Conservation (phyloP, 164 flowering plant genomes). For the Macadamia tetraphylla region DNA sequence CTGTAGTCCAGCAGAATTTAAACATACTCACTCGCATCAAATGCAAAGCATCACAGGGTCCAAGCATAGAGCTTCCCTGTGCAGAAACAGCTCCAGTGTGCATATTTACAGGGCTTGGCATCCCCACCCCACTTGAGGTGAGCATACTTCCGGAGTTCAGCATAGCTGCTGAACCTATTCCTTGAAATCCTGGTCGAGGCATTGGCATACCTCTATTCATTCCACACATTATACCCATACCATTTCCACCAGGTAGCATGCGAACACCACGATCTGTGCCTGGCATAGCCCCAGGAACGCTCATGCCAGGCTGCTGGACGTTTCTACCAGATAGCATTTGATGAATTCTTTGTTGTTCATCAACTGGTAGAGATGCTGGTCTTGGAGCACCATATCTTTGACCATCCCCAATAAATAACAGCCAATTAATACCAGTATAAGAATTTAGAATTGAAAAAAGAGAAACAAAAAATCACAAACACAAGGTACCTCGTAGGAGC, state of each 20-base stretch:
- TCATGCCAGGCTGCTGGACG: constrained; percentile 44
- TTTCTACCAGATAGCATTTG: constrained; percentile 61
- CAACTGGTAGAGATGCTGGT: constrained; percentile 48
- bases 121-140: constrained; percentile 50
- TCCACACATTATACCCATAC: constrained; percentile 56
- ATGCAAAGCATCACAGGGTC: constrained; percentile 75
- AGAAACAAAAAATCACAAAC: neutral
- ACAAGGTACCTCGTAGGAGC: constrained; percentile 49
- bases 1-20: constrained; percentile 6
- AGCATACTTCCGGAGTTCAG: constrained; percentile 60
- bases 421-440: constrained; percentile 6
- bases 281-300: constrained; percentile 49
- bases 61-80: constrained; percentile 64
- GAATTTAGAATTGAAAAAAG: neutral
- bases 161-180: constrained; percentile 57
- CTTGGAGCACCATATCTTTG: constrained; percentile 53
- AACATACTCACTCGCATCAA: constrained; percentile 58
- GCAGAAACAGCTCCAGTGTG: constrained; percentile 58
- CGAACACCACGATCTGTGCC: constrained; percentile 63
- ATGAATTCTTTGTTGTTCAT: constrained; percentile 80
- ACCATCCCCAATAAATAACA: constrained; percentile 40
- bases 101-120: constrained; percentile 58
- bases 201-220: constrained; percentile 62
- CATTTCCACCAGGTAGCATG: constrained; percentile 60
- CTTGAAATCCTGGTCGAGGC: constrained; percentile 79